Base-by-base conservation (phyloP, 2,329 filamentous ascomycete species). In the Exophiala sp. region DNA sequence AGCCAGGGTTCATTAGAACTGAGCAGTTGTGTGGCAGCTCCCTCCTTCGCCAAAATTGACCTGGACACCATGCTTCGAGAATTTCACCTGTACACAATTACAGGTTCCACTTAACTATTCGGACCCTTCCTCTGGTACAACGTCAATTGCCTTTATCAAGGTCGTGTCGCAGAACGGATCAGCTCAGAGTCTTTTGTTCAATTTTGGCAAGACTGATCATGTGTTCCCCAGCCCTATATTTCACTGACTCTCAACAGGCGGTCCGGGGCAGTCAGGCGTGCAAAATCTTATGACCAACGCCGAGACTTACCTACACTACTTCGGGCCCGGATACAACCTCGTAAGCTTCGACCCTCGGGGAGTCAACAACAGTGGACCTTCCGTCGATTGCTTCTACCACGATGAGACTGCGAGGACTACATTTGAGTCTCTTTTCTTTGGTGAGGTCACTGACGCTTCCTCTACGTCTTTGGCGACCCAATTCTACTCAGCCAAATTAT, bases 361-460 rank as follows among this genome's bases (percentile, higher is more conserved):
- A n/a, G n/a, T 35, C n/a, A 35, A 35, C 33, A 35, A 35, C n/a
- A 35, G 33, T n/a, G 33, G 33, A 35, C 33, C 33, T n/a, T 9
- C 9, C n/a, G 33, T 35, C n/a, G 33, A 35, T 35, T 35, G 33
- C n/a, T 35, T 35, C 33, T 9, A n/a, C 8, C 9, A n/a, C 2
- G 3, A 35, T n/a, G 9, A 35, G 33, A 9, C 8, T 9, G 33
- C 33, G 9, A 35, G 33, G n/a, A 35, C 33, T n/a, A 35, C 33
- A 9, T 35, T 35, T 35, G 33, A 35, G n/a, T 9, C 9, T n/a
- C 8, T 35, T n/a, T 35, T 35, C 33, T 35, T 35, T 35, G 8
- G 9, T n/a, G 33, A 35, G n/a, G 40, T 50, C n/a, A 59, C 53
- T 2, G 45, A 59, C 29, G 47, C 54, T 2, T 64, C 59, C 12